Evolutionary conservation across 2,329 filamentous ascomycete genomes (phyloP).

Genomic region (Colletotrichum limetticola): DNA sequence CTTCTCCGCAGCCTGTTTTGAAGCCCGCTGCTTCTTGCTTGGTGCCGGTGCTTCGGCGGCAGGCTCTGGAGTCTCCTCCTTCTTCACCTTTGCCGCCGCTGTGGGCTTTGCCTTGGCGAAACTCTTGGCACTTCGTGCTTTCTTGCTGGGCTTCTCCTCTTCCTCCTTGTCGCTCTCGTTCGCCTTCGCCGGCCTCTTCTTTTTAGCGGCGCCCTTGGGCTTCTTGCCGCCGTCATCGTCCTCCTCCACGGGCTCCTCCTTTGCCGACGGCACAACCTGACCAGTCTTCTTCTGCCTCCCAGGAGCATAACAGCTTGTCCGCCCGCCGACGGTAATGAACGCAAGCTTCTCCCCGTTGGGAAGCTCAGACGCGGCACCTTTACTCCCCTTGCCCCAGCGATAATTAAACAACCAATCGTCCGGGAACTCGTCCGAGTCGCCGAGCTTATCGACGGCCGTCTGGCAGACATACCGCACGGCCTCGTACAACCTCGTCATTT

Average conservation of each 20-base stretch:
- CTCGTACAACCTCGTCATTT: slow-evolving; percentile 78
- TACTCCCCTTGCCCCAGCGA: slow-evolving; percentile 91
- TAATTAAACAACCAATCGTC: slow-evolving; percentile 89
- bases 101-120: neutral
- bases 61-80: slow-evolving; percentile 25
- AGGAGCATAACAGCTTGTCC: slow-evolving; percentile 91
- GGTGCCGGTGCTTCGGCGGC: slow-evolving; percentile 14
- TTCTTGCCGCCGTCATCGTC: slow-evolving; percentile 37
- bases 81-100: neutral
- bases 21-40: slow-evolving; percentile 40
- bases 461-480: slow-evolving; percentile 83
- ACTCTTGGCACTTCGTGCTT: slow-evolving; percentile 41
- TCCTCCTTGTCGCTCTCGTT: slow-evolving; percentile 40
- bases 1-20: slow-evolving; percentile 40
- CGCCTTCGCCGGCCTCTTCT: slow-evolving; percentile 40
- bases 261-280: slow-evolving; percentile 51
- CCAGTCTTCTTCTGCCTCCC: slow-evolving; percentile 84
- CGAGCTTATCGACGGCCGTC: slow-evolving; percentile 80
- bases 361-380: slow-evolving; percentile 71
- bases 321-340: slow-evolving; percentile 88
- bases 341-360: slow-evolving; percentile 88
- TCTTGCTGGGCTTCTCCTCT: slow-evolving; percentile 40
- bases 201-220: slow-evolving; percentile 27
- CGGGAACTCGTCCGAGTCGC: slow-evolving; percentile 86
- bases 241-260: slow-evolving; percentile 52